phyloP scores from a whole-genome alignment of 495 filamentous ascomycete genomes.

The Trichocladium antarcticum region DNA sequence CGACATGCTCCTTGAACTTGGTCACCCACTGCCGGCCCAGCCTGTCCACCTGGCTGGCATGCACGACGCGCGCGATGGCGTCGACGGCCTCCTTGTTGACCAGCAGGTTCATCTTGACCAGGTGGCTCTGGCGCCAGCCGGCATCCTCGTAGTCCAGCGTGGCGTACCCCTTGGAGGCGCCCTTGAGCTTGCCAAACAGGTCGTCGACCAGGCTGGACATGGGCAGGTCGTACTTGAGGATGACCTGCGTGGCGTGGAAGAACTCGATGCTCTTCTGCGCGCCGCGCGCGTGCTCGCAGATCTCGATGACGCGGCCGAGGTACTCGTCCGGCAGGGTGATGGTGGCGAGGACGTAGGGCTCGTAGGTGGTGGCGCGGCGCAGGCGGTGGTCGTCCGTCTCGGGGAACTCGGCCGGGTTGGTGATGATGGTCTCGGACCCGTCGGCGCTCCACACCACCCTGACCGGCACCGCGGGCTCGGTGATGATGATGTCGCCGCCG shows the following conservation, averaged over 20 bases:
- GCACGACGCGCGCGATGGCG: conserved; percentile 83
- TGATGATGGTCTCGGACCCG: conserved; percentile 53
- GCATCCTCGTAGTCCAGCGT: conserved; percentile 93
- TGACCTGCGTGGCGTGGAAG: conserved; percentile 91
- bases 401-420: conserved; percentile 79
- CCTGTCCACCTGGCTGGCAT: conserved; percentile 62
- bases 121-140: conserved; percentile 65
- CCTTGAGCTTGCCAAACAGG: conserved; percentile 94
- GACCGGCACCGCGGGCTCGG: conserved; percentile 86
- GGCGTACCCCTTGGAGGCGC: conserved; percentile 62
- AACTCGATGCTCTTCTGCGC: conserved; percentile 76
- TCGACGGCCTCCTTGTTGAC: conserved; percentile 91
- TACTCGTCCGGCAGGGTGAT: conserved; percentile 91
- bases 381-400: conserved; percentile 51
- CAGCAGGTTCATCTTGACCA: conserved; percentile 83
- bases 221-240: conserved; percentile 84
- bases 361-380: conserved; percentile 50
- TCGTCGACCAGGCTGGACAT: conserved; percentile 85
- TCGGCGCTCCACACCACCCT: conserved; percentile 70
- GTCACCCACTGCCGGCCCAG: conserved; percentile 78
- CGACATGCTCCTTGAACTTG: conserved; percentile 95
- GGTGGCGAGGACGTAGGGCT: conserved; percentile 78
- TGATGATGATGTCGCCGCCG: conserved; percentile 91
- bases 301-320: conserved; percentile 83
- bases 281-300: conserved; percentile 84